Evolutionary conservation across 345 rosid genomes (phyloP).

Genomic region (Eutrema heterophyllum): DNA sequence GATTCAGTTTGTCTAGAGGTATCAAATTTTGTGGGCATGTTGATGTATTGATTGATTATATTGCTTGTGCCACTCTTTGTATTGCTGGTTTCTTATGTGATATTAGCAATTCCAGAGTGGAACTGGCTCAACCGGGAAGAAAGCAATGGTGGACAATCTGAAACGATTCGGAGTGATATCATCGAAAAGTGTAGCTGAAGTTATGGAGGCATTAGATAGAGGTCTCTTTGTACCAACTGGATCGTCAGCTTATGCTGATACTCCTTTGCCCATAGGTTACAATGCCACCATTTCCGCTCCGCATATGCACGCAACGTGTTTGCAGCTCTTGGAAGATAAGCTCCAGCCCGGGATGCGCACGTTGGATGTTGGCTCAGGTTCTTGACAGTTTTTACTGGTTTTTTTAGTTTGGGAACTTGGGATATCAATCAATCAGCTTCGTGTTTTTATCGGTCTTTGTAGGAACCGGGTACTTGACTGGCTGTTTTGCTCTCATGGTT

Average conservation of each 20-base stretch:
- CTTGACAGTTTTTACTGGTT: not conserved
- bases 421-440: not conserved
- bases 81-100: not conserved
- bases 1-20: conserved; percentile 1
- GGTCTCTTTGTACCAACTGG: conserved; percentile 76
- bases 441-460: not conserved
- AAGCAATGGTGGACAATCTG: conserved; percentile 70
- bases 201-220: conserved; percentile 83
- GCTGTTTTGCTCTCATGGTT: conserved; percentile 93
- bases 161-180: conserved; percentile 54
- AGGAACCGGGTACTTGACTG: conserved; percentile 96
- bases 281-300: conserved; percentile 99
- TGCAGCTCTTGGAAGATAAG: conserved; percentile 70
- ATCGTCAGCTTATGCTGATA: conserved; percentile 67
- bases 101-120: conserved; percentile 53
- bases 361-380: conserved; percentile 98
- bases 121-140: conserved; percentile 43
- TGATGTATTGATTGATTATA: no score
- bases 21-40: no score
- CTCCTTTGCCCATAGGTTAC: conserved; percentile 84
- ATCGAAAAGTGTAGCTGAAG: conserved; percentile 67
- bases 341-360: conserved; percentile 90
- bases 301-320: conserved; percentile 97
- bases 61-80: not conserved
- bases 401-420: not conserved